Evolutionary conservation across 345 rosid genomes (phyloP).

Genomic region (Syzygium grande): DNA sequence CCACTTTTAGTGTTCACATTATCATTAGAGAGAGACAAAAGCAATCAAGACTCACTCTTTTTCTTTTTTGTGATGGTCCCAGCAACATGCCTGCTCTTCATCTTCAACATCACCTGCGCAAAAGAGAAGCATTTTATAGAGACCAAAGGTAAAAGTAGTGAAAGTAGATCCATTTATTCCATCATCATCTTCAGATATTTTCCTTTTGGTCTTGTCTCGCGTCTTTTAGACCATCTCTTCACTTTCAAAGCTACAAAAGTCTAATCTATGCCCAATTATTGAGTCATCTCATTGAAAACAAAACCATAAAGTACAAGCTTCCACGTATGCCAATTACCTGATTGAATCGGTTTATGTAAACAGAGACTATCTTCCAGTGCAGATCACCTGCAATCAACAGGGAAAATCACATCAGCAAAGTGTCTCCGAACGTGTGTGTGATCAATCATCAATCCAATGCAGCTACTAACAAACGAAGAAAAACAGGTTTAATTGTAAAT

Average conservation of each 20-base stretch:
- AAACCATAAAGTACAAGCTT: neutral
- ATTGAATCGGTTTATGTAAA: slow-evolving; percentile 69
- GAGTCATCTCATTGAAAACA: neutral
- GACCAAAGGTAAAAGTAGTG: neutral
- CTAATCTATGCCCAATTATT: slow-evolving; percentile 36
- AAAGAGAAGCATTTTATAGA: neutral
- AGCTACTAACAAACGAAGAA: neutral
- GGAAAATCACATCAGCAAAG: neutral
- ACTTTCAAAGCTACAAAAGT: slow-evolving; percentile 14
- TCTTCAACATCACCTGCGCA: slow-evolving; percentile 86
- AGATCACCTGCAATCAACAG: slow-evolving; percentile 65
- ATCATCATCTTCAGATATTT: slow-evolving; percentile 14
- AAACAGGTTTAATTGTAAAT: neutral
- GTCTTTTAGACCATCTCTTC: slow-evolving; percentile 11
- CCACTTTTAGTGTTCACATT: slow-evolving; percentile 30
- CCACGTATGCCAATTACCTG: slow-evolving; percentile 37
- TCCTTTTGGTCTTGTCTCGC: slow-evolving; percentile 12
- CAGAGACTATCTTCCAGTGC: slow-evolving; percentile 91
- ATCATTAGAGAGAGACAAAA: slow-evolving; percentile 37
- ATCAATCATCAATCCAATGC: neutral
- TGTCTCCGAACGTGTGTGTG: neutral
- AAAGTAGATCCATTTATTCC: slow-evolving; percentile 16
- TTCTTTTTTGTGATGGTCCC: slow-evolving; percentile 98
- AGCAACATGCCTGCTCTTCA: slow-evolving; percentile 94
- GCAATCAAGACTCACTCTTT: slow-evolving; percentile 58